phyloP scores from a whole-genome alignment of 2,329 filamentous ascomycete species.

The Escovopsis sp. region DNA sequence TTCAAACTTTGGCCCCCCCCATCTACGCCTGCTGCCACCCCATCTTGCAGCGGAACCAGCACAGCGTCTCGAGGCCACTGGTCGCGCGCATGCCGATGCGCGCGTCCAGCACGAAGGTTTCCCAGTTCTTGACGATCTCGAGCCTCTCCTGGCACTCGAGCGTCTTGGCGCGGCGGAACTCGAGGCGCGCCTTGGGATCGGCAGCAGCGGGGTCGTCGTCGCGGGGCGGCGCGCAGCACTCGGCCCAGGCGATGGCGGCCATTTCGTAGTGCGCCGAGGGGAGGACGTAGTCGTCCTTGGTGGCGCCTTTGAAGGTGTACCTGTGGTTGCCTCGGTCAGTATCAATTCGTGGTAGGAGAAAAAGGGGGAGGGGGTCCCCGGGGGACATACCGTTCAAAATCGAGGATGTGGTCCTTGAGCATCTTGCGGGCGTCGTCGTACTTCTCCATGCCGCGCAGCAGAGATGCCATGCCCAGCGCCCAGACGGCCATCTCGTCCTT shows the following conservation, averaged over 20 bases:
- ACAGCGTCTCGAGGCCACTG: slow-evolving; percentile 50
- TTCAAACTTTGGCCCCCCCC: too few relatives aligned
- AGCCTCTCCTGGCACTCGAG: slow-evolving; percentile 49
- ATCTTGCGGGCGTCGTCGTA: slow-evolving; percentile 49
- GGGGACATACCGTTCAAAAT: slow-evolving; percentile 36
- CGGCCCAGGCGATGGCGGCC: slow-evolving; percentile 65
- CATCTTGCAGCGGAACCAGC: slow-evolving; percentile 34
- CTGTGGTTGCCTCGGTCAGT: slow-evolving; percentile 19
- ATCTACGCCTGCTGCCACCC: too few relatives aligned
- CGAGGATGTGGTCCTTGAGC: slow-evolving; percentile 49
- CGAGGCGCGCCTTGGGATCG: slow-evolving; percentile 15
- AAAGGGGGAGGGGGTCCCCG: too few relatives aligned
- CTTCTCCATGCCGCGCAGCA: slow-evolving; percentile 47
- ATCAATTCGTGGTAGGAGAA: too few relatives aligned
- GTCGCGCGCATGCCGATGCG: slow-evolving; percentile 60
- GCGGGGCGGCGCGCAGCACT: slow-evolving; percentile 30
- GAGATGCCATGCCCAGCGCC: slow-evolving; percentile 48
- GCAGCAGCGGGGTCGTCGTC: slow-evolving; percentile 7
- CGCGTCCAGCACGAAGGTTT: slow-evolving; percentile 56
- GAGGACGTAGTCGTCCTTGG: slow-evolving; percentile 53
- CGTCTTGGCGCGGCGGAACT: slow-evolving; percentile 31
- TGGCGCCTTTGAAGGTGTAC: slow-evolving; percentile 38
- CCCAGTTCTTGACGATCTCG: slow-evolving; percentile 54
- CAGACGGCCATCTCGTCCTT: slow-evolving; percentile 48
- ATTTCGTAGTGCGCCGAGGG: slow-evolving; percentile 78